phyloP scores from a whole-genome alignment of 2,329 filamentous ascomycete species.

The Xylariomycetidae sp. region DNA sequence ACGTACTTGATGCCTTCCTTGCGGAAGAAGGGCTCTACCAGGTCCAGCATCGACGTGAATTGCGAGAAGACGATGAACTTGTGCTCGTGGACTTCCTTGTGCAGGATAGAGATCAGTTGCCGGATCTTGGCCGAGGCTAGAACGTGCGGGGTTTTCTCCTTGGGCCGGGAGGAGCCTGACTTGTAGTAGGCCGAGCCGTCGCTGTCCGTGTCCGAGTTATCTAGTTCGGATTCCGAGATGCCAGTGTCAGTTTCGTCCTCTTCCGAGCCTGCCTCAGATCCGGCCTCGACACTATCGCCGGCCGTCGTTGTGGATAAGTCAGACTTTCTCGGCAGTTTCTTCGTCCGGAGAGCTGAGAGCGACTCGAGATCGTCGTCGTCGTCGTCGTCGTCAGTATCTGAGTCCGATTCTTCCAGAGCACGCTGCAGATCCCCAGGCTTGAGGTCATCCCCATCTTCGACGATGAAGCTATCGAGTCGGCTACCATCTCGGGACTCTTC shows the following conservation, averaged over 20 bases:
- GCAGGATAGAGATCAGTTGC: constrained; percentile 75
- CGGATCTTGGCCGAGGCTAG: constrained; percentile 86
- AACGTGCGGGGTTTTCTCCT: constrained; percentile 46
- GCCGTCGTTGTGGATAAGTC: constrained; percentile 2
- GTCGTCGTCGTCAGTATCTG: constrained; percentile 23
- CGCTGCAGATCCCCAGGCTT: constrained; percentile 23
- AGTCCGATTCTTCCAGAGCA: constrained; percentile 22
- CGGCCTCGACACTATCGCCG: constrained; percentile 11
- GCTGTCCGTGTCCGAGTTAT: constrained; percentile 35
- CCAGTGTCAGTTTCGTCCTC: constrained; percentile 24
- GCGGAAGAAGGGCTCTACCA: constrained; percentile 86
- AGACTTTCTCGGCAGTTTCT: constrained; percentile 14
- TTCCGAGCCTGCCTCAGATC: constrained; percentile 19
- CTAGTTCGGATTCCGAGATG: constrained; percentile 37
- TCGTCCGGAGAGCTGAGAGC: constrained; percentile 19
- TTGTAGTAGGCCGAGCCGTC: constrained; percentile 27
- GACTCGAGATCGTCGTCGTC: constrained; percentile 19
- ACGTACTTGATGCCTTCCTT: constrained; percentile 72
- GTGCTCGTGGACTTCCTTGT: constrained; percentile 72
- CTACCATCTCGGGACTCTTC: constrained; percentile 43
- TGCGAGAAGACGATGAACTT: constrained; percentile 99
- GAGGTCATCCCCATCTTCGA: constrained; percentile 42
- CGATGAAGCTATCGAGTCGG: constrained; percentile 51
- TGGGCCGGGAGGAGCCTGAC: constrained; percentile 30
- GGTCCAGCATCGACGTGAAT: constrained; percentile 96